Conservation (phyloP, 176 grass and related monocot species). For the Pontederia crassipes region DNA sequence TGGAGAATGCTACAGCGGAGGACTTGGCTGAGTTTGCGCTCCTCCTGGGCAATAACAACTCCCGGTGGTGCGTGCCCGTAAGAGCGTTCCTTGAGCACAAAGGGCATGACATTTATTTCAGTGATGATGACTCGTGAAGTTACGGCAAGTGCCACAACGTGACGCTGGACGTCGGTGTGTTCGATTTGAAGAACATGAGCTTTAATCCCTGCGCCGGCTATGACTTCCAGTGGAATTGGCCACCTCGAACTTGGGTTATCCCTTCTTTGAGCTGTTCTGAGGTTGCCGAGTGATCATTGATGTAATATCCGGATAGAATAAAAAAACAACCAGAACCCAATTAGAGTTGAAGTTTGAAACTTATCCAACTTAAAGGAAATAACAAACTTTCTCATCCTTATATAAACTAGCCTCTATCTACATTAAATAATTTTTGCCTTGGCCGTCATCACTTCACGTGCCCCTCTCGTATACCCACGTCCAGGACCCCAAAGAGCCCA, state of each 20-base stretch:
- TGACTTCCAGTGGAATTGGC: slow-evolving; percentile 42
- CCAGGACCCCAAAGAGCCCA: too few species aligned
- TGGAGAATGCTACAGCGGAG: background rate
- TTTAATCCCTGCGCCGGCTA: slow-evolving; percentile 18
- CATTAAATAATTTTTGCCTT: too few species aligned
- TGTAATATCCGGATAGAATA: too few species aligned
- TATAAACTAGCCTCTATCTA: too few species aligned
- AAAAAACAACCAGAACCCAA: too few species aligned
- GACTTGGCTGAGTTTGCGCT: slow-evolving; percentile 18
- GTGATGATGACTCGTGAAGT: slow-evolving; percentile 41
- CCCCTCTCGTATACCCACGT: too few species aligned
- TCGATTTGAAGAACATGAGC: slow-evolving; percentile 33
- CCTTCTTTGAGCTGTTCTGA: slow-evolving; percentile 6
- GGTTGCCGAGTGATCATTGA: too few species aligned
- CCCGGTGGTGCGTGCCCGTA: slow-evolving; percentile 21
- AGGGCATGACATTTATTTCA: slow-evolving; percentile 42
- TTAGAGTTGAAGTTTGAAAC: too few species aligned
- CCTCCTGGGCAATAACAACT: slow-evolving; percentile 46
- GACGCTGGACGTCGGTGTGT: slow-evolving; percentile 42
- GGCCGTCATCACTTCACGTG: too few species aligned
- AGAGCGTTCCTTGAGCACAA: slow-evolving; percentile 2
- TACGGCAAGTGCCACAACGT: slow-evolving; percentile 41
- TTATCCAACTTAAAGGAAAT: too few species aligned
- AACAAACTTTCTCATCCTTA: too few species aligned
- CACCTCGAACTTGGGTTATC: slow-evolving; percentile 39